phyloP scores from a whole-genome alignment of 441 rosid species.

The Oxalis stricta region DNA sequence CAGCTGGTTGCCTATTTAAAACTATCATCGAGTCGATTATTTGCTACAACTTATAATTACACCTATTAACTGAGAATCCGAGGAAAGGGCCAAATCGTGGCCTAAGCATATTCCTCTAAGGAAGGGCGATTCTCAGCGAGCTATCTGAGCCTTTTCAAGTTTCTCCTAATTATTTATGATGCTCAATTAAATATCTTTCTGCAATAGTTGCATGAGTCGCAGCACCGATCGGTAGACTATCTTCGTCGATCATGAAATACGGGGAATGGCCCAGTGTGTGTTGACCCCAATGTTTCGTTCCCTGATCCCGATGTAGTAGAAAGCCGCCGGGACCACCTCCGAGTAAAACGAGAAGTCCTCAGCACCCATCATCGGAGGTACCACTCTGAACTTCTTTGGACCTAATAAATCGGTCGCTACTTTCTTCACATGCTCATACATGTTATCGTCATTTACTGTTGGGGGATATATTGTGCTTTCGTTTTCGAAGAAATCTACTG shows the following conservation, averaged over 20 bases:
- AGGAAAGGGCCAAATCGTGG: neutral
- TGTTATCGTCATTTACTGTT: constrained; percentile 43
- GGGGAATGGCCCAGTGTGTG: constrained; percentile 71
- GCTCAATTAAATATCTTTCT: constrained; percentile 60
- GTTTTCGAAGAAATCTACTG: constrained; percentile 62
- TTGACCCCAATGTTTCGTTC: constrained; percentile 61
- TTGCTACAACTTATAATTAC: neutral
- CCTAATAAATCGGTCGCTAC: constrained; percentile 53
- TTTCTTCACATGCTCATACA: constrained; percentile 61
- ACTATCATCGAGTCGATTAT: neutral
- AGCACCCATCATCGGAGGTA: constrained; percentile 80
- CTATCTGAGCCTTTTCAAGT: neutral
- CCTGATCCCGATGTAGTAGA: constrained; percentile 69
- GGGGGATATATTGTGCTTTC: constrained; percentile 58
- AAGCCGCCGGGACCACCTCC: constrained; percentile 54
- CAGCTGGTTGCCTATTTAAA: neutral
- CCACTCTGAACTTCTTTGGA: constrained; percentile 32
- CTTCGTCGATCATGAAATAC: constrained; percentile 74
- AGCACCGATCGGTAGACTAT: constrained; percentile 69
- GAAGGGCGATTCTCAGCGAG: too few species aligned
- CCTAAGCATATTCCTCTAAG: too few species aligned
- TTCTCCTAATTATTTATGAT: constrained; percentile 1
- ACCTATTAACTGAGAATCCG: constrained; percentile 1
- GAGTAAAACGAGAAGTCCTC: constrained; percentile 89
- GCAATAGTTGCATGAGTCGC: constrained; percentile 71